Percentiles rank a stretch among this genome's conserved stretches.
Evolutionary conservation across 306 rosid genomes (phyloP).

Genomic region (Alnus rubra): DNA sequence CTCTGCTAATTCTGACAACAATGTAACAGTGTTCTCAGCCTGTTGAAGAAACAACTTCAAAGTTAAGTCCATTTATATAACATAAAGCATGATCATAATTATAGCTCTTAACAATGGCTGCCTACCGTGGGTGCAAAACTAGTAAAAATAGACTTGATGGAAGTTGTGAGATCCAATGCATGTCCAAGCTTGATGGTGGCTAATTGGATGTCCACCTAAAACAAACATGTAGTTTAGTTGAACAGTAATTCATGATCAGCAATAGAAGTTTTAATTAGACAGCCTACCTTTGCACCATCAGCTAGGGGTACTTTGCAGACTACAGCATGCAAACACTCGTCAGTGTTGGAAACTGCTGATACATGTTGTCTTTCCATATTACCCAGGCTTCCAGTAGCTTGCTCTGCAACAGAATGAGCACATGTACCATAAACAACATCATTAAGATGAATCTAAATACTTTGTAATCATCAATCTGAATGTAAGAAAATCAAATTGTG

Average conservation of each 20-base stretch:
- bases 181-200: conserved; percentile 39
- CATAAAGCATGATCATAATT: background rate
- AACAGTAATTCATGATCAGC: background rate
- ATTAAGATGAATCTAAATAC: background rate
- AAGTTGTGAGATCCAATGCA: conserved; percentile 50
- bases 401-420: conserved; percentile 35
- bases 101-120: background rate
- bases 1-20: conserved; percentile 62
- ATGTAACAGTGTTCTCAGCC: conserved; percentile 46
- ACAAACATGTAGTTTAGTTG: background rate
- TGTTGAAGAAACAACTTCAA: conserved; percentile 35
- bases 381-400: conserved; percentile 63
- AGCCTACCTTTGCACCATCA: conserved; percentile 67
- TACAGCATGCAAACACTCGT: conserved; percentile 55
- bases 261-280: background rate
- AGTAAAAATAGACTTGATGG: conserved; percentile 45
- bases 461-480: background rate
- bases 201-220: conserved; percentile 48
- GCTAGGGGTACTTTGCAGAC: conserved; percentile 68
- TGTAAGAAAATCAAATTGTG: background rate
- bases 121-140: conserved; percentile 46
- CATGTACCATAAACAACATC: background rate
- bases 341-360: conserved; percentile 45
- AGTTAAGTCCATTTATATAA: background rate
- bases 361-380: conserved; percentile 65